These are phyloP conservation scores for Colletotrichum liaoningense DNA, from an alignment of 2,329 filamentous ascomycete genomes.

Conservation along the genomic window DNA sequence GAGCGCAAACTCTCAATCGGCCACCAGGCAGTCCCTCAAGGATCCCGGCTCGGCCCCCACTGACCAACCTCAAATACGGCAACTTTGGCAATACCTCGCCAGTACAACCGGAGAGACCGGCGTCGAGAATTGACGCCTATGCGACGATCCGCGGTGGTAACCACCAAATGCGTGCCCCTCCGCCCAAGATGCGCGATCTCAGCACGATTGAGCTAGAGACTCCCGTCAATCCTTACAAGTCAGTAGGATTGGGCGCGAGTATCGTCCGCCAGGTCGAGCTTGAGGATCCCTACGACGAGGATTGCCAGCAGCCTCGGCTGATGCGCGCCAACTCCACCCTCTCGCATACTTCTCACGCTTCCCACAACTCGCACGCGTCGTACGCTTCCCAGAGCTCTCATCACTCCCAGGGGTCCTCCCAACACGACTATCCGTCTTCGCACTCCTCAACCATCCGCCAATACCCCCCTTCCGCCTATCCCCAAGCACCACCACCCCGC, in stretches of 20 bases:
- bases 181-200: slow-evolving; percentile 93
- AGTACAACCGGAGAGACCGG: slow-evolving; percentile 68
- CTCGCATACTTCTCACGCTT: slow-evolving; percentile 48
- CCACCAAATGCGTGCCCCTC: slow-evolving; percentile 72
- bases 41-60: slow-evolving; percentile 76
- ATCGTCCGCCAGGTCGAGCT: slow-evolving; percentile 73
- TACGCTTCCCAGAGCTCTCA: slow-evolving; percentile 48
- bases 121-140: slow-evolving; percentile 47
- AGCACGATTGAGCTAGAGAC: slow-evolving; percentile 63
- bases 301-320: slow-evolving; percentile 46
- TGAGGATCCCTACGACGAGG: slow-evolving; percentile 89
- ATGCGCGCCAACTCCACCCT: slow-evolving; percentile 54
- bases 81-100: slow-evolving; percentile 83
- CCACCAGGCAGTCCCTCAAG: slow-evolving; percentile 70
- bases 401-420: slow-evolving; percentile 39
- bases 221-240: slow-evolving; percentile 60
- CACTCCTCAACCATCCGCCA: slow-evolving; percentile 54
- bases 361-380: slow-evolving; percentile 39
- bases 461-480: slow-evolving; percentile 51
- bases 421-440: slow-evolving; percentile 52
- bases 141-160: slow-evolving; percentile 65
- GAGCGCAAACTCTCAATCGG: slow-evolving; percentile 37
- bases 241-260: slow-evolving; percentile 61
- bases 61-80: slow-evolving; percentile 76
- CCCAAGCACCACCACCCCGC: slow-evolving; percentile 60